These are phyloP conservation scores for Apiotrichum veenhuisii DNA, from an alignment of 1,284 basidiomycete species.

Conservation along the genomic window DNA sequence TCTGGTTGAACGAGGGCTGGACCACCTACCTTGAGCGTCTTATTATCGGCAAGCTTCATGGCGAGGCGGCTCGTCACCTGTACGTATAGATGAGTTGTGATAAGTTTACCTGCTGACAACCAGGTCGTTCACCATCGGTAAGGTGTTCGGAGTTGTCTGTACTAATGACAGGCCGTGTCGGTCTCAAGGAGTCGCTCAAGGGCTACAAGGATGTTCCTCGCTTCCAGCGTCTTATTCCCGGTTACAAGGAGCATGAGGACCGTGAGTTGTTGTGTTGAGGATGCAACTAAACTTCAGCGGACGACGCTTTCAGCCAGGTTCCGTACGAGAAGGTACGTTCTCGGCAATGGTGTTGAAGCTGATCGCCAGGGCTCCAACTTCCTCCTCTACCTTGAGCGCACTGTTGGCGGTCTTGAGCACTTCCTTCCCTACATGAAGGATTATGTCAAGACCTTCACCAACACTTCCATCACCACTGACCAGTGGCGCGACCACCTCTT, in stretches of 20 bases:
- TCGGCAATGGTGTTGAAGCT: not conserved
- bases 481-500: conserved; percentile 86
- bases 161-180: conserved; percentile 52
- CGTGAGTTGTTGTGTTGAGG: conserved; percentile 15
- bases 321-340: conserved; percentile 64
- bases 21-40: conserved; percentile 91
- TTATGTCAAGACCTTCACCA: conserved; percentile 51
- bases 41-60: conserved; percentile 64
- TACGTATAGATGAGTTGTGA: conserved; percentile 18
- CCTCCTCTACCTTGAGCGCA: conserved; percentile 64
- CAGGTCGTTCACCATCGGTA: conserved; percentile 44
- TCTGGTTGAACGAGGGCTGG: conserved; percentile 92
- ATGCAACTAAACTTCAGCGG: conserved; percentile 53
- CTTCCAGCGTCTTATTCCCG: conserved; percentile 80
- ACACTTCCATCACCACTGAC: conserved; percentile 78
- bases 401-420: conserved; percentile 78
- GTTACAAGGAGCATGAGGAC: conserved; percentile 60
- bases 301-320: conserved; percentile 67
- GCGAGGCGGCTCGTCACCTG: conserved; percentile 72
- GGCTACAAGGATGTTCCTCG: conserved; percentile 53
- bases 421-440: conserved; percentile 75
- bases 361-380: conserved; percentile 61
- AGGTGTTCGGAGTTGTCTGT: too few relatives aligned
- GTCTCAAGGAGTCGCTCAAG: conserved; percentile 67
- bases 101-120: conserved; percentile 13